phyloP scores from a whole-genome alignment of 139 green algal genomes.

The Gonium pectorale region DNA sequence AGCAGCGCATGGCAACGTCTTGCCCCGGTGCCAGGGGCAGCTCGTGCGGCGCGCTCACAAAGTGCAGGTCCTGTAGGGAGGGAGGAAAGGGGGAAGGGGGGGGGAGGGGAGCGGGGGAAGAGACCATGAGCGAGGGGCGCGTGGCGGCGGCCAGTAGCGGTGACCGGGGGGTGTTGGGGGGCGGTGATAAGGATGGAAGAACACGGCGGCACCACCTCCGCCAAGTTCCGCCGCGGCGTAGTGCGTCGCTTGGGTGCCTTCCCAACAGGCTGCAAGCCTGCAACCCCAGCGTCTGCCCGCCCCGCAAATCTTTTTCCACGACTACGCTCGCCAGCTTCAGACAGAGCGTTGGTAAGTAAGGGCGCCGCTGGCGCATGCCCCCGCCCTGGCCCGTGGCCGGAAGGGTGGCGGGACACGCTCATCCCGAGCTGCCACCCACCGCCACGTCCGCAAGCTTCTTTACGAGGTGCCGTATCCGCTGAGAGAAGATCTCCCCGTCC shows the following conservation, averaged over 20 bases:
- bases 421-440: slow-evolving; percentile 22
- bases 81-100: background rate
- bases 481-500: slow-evolving; percentile 57
- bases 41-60: slow-evolving; percentile 54
- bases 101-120: background rate
- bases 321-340: too few relatives aligned
- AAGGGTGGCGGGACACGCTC: too few relatives aligned
- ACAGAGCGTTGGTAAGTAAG: too few relatives aligned
- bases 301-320: too few relatives aligned
- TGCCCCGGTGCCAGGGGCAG: slow-evolving; percentile 56
- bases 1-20: slow-evolving; percentile 57
- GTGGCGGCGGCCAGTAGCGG: background rate
- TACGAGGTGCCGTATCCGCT: slow-evolving; percentile 43
- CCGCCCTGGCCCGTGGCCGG: background rate
- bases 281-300: too few relatives aligned
- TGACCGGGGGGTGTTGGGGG: too few relatives aligned
- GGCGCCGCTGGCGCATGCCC: too few relatives aligned
- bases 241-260: too few relatives aligned
- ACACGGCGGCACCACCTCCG: too few relatives aligned
- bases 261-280: too few relatives aligned
- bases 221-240: too few relatives aligned
- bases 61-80: slow-evolving; percentile 54
- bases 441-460: slow-evolving; percentile 50
- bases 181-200: too few relatives aligned
- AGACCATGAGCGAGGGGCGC: background rate